Evolutionary conservation across 2,329 filamentous ascomycete genomes (phyloP), one percentile per base, ranked within the genome.

Genomic region (Trichophaea hybrida): DNA sequence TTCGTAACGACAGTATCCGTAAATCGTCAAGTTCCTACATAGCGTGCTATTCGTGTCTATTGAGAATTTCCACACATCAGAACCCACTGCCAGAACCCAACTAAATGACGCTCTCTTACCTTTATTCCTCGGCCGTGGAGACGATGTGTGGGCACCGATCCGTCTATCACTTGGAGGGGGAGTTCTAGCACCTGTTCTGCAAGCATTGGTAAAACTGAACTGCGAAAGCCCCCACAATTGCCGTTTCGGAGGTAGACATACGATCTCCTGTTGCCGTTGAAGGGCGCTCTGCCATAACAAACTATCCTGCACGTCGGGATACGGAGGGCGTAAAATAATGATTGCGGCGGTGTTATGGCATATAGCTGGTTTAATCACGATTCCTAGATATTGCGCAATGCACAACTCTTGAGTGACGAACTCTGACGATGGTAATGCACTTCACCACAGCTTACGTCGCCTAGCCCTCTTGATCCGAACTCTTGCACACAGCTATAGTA

Each of bases 11-110:
- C 89, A 96, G 73, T 91, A 86, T 59, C 89, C 89, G 72, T 94
- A 95, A 69, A 96, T 94, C 63, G 89, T 80, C 63, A 96, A 85
- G 74, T 96, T 95, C 70, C 89, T 85, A 74, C 89, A 96, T 59
- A 91, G 79, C 5, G 88, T 94, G 71, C 94, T 89, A 74, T 91
- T 94, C 56, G 81, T 65, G 38, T 65, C 63, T 65, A 40, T 24
- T 44, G 49, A 57, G 55, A 13, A 55, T 24, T 38, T 38, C 44
- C 33, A 38, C 32, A 35, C 38, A 24, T 33, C 32, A 52, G 40
- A 57, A 60, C 50, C 33, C 38, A 32, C 44, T 24, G 24, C 24
- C 24, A 49, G 52, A 58, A 50, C 40, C 15, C 32, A 12, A 6
- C 32, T 54, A 40, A 24, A 35, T 58, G 33, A 31, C 33, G 50